These are phyloP conservation scores for Salicornia ramosissima DNA, from an alignment of 148 eudicot genomes.

Conservation along the genomic window DNA sequence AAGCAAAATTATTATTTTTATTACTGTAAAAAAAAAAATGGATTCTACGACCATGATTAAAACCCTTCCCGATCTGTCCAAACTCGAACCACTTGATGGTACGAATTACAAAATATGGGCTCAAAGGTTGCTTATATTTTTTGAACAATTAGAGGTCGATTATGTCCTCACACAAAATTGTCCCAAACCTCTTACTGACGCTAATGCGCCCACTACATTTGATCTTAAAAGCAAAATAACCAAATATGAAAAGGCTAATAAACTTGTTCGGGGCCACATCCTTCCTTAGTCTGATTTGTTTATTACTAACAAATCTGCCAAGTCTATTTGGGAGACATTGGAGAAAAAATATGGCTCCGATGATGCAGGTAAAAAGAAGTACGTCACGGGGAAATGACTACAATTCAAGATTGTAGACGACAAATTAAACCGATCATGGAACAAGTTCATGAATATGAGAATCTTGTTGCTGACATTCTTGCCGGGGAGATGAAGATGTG, in stretches of 20 bases:
- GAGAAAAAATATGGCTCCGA: background rate
- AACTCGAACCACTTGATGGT: background rate
- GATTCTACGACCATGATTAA: no score
- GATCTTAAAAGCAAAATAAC: background rate
- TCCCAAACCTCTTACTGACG: background rate
- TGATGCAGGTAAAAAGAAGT: constrained; percentile 12
- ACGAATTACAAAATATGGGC: background rate
- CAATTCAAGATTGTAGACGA: no score
- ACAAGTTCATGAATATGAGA: no score
- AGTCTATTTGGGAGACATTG: background rate
- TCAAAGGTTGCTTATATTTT: background rate
- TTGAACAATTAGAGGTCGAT: constrained; percentile 11
- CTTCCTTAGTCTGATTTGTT: background rate
- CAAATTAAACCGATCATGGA: no score
- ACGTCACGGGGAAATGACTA: no score
- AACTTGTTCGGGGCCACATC: background rate
- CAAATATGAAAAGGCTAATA: background rate
- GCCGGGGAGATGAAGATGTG: constrained; percentile 1
- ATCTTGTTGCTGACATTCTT: background rate
- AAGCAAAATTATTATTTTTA: no score
- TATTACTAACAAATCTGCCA: background rate
- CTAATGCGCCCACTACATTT: no score
- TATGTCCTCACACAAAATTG: background rate
- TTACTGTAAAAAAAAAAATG: no score
- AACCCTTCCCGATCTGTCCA: no score